Conservation (phyloP, 495 filamentous ascomycete genomes). For the Pyrenula aspistea region DNA sequence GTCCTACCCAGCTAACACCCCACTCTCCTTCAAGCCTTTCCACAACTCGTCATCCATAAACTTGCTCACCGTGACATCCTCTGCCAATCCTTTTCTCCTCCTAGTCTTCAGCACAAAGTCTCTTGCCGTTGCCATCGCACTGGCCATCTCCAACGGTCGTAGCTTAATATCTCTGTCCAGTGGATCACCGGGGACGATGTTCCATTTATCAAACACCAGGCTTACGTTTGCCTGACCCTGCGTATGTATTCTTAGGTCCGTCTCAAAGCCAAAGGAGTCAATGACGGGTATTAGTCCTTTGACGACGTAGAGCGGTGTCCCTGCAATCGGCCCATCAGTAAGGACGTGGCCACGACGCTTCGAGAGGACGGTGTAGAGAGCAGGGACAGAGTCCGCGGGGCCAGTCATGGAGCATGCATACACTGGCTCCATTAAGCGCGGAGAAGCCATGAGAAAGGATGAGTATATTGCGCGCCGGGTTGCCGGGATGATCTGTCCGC, state of each 20-base stretch:
- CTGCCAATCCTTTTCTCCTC: slow-evolving; percentile 81
- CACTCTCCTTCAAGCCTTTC: slow-evolving; percentile 76
- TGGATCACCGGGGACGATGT: slow-evolving; percentile 87
- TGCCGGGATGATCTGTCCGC: slow-evolving; percentile 95
- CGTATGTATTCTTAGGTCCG: slow-evolving; percentile 89
- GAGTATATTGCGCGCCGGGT: slow-evolving; percentile 83
- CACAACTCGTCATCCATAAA: slow-evolving; percentile 93
- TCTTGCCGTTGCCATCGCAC: slow-evolving; percentile 73
- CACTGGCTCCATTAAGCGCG: slow-evolving; percentile 89
- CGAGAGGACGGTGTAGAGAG: slow-evolving; percentile 84
- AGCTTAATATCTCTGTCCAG: slow-evolving; percentile 76
- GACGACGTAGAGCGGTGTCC: slow-evolving; percentile 89
- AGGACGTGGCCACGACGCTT: slow-evolving; percentile 85
- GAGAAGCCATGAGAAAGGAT: slow-evolving; percentile 93
- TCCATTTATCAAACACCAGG: slow-evolving; percentile 94
- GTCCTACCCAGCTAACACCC: slow-evolving; percentile 59
- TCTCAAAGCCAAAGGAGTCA: slow-evolving; percentile 95
- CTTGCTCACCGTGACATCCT: slow-evolving; percentile 90
- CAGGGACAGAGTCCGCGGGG: slow-evolving; percentile 77
- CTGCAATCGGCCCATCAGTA: slow-evolving; percentile 83
- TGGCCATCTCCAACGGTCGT: slow-evolving; percentile 75
- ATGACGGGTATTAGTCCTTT: slow-evolving; percentile 88
- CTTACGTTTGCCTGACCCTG: slow-evolving; percentile 83
- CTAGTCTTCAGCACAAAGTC: slow-evolving; percentile 96
- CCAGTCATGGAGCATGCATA: slow-evolving; percentile 88